Evolutionary conservation across 1,284 basidiomycete species (phyloP), one percentile per base, ranked within the genome.

Genomic region (Cutaneotrichosporon daszewskae): DNA sequence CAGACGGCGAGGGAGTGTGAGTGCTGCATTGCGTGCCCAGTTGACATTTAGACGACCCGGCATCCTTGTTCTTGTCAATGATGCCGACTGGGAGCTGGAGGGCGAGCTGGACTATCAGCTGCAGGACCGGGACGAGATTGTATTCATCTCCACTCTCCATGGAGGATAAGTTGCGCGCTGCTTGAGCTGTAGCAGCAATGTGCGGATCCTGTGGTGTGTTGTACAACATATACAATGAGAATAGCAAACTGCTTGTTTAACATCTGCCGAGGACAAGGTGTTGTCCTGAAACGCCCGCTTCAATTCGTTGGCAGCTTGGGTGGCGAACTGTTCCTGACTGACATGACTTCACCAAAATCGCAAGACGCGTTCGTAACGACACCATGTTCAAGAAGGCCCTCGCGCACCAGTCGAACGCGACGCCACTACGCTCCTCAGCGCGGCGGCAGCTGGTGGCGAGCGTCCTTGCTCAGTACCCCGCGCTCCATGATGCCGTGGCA

Each of bases 61-160:
- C 0, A 95, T 98, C 32, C 76, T 98, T 5, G 92, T 97, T 0
- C 75, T 98, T 23, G 82, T 98, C 53, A 98, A 97, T 66, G 88
- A 96, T 58, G 87, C 88, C 2, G 94, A 98, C 62, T 98, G 94
- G 94, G 94, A 97, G 66, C 77, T 98, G 10, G 92, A 97, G 65
- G 91, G 90, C 25, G 94, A 97, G 69, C 83, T 88, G 18, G 83
- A 86, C 23, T 97, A 95, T 65, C 75, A 75, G 52, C 69, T 97
- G 45, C 77, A 86, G 65, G 75, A 84, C 28, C 77, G 79, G 3
- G 94, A 98, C 66, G 86, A 94, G 71, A 78, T 97, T 40, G 87
- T 95, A 6, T 94, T 98, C 68, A 97, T 97, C 55, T 94, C 89
- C 26, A 97, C 92, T 0, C 71, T 97, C 34, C 94, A 97, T 60